A percentile compares a stretch with the other conserved stretches of the same genome.
Evolutionary conservation across 2,329 filamentous ascomycete species (phyloP).

Genomic region (Talaromyces islandicus): DNA sequence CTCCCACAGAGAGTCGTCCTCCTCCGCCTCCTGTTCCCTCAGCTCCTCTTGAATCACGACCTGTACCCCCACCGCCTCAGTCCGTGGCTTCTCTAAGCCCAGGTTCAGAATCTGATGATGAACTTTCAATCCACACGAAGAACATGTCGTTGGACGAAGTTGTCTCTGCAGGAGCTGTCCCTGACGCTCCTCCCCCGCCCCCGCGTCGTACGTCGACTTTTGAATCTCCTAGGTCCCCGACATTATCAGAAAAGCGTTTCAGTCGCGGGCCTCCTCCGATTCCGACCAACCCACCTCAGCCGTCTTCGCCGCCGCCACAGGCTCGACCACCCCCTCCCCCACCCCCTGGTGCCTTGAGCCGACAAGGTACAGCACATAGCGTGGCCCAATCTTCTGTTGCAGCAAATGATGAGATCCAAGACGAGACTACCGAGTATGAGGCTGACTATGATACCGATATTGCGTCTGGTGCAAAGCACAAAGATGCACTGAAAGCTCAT

Average conservation of each 20-base stretch:
- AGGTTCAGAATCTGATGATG: conserved; percentile 85
- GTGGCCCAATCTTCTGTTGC: conserved; percentile 15
- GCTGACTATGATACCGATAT: conserved; percentile 98
- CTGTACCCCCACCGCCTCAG: conserved; percentile 44
- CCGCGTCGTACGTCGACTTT: conserved; percentile 31
- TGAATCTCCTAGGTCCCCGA: conserved; percentile 26
- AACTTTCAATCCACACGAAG: conserved; percentile 56
- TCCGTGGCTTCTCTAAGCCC: conserved; percentile 60
- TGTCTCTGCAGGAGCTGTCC: conserved; percentile 33
- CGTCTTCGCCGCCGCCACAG: conserved; percentile 42
- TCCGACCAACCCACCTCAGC: conserved; percentile 32
- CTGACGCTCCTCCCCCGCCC: conserved; percentile 21
- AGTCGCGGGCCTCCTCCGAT: conserved; percentile 40
- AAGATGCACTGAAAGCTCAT: conserved; percentile 83
- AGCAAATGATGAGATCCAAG: conserved; percentile 58
- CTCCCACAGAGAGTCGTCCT: conserved; percentile 33
- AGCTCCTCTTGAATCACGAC: conserved; percentile 36
- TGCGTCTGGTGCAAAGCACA: conserved; percentile 85
- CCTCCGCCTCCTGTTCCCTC: conserved; percentile 31
- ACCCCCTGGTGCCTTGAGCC: conserved; percentile 45
- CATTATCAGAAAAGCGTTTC: conserved; percentile 33
- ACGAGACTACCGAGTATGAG: conserved; percentile 88
- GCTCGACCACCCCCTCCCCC: conserved; percentile 63
- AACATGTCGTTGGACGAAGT: conserved; percentile 37
- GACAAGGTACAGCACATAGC: conserved; percentile 55